These are phyloP conservation scores for Amylocarpus encephaloides DNA, from an alignment of 2,329 filamentous ascomycete genomes.

Conservation along the genomic window DNA sequence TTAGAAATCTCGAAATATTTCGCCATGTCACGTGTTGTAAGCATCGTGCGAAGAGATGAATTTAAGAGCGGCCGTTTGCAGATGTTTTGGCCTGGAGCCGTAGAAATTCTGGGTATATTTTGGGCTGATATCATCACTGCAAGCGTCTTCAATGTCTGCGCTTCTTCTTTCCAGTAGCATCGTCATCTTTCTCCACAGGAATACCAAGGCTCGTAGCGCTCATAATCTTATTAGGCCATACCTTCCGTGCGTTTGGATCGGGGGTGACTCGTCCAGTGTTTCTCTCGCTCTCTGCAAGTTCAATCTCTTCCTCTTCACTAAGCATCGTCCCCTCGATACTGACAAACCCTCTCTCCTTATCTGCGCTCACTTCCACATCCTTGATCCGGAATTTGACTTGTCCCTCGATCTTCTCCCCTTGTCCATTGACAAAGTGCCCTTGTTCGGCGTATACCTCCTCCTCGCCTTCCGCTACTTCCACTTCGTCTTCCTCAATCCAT, in stretches of 20 bases:
- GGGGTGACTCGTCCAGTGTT: constrained; percentile 32
- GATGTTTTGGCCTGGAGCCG: neutral
- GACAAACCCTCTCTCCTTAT: constrained; percentile 70
- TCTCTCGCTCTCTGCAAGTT: constrained; percentile 49
- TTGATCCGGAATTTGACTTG: constrained; percentile 71
- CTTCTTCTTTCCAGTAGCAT: constrained; percentile 10
- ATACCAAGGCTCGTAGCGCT: constrained; percentile 30
- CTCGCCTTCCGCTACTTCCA: constrained; percentile 31
- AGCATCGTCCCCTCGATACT: constrained; percentile 88
- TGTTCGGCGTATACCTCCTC: constrained; percentile 43
- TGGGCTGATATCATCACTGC: neutral
- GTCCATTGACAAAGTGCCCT: constrained; percentile 70
- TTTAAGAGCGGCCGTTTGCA: neutral
- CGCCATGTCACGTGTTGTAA: constrained; percentile 6
- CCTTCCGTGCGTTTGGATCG: constrained; percentile 36
- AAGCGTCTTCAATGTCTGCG: constrained; percentile 15
- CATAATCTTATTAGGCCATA: constrained; percentile 26
- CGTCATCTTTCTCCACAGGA: constrained; percentile 21
- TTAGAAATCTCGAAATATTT: neutral
- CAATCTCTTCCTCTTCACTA: constrained; percentile 57
- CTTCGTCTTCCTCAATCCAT: constrained; percentile 55
- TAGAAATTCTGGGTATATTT: constrained; percentile 1
- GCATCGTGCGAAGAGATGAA: neutral
- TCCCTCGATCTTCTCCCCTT: constrained; percentile 63
- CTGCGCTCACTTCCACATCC: constrained; percentile 75